These are phyloP conservation scores for Castanea crenata DNA, from an alignment of 306 rosid genomes.

Conservation along the genomic window DNA sequence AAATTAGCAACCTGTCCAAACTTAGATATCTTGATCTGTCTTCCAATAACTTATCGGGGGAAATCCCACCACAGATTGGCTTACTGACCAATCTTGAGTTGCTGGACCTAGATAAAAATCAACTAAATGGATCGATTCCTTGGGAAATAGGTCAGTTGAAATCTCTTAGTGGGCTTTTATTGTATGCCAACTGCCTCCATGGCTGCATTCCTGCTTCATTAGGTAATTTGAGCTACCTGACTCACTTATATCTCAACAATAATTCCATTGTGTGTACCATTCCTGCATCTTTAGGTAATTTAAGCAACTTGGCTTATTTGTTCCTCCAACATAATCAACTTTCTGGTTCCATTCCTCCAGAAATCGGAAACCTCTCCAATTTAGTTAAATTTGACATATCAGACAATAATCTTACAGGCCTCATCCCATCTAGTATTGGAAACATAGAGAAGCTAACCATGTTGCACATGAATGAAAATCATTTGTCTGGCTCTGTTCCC, in stretches of 20 bases:
- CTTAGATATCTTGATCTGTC: too few relatives aligned
- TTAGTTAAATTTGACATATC: background rate
- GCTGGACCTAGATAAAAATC: background rate
- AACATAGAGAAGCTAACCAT: background rate
- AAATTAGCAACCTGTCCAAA: too few relatives aligned
- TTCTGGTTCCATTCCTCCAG: background rate
- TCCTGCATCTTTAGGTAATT: too few relatives aligned
- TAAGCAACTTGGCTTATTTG: rapidly evolving
- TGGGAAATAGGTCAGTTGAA: background rate
- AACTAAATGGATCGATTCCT: conserved; percentile 1
- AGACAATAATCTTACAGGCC: background rate
- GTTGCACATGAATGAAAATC: background rate
- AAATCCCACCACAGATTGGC: too few relatives aligned
- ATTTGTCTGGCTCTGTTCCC: background rate
- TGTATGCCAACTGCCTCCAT: background rate
- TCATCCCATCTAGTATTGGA: conserved; percentile 8
- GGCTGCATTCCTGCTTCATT: too few relatives aligned
- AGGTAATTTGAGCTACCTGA: too few relatives aligned
- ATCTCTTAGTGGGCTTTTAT: background rate
- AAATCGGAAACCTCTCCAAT: background rate
- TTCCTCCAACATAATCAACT: rapidly evolving
- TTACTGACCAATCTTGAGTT: background rate
- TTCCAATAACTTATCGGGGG: too few relatives aligned
- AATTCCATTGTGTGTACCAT: too few relatives aligned
- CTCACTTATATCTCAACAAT: too few relatives aligned